Evolutionary conservation across 1,284 basidiomycete species (phyloP), one percentile per base, ranked within the genome.

Genomic region (Clitocybe nebularis): DNA sequence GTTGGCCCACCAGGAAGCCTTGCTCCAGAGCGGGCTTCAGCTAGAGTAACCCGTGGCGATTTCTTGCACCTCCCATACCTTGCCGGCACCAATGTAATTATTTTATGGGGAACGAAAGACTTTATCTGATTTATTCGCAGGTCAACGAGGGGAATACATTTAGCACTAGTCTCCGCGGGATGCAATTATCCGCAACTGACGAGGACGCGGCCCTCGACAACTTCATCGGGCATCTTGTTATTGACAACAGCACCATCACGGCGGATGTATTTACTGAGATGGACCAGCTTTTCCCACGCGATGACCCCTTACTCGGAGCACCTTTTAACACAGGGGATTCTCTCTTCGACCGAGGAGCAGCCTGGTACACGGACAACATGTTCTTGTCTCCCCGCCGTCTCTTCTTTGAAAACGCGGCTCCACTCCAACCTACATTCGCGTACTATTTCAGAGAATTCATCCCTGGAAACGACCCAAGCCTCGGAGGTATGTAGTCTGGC

Each of bases 321-420:
- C 66, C 68, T 0, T 79, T 77, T 59, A 73, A 74, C 44, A 80
- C 76, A 0, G 77, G 77, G 0, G 77, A 81, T 51, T 73, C 72
- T 5, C 58, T 81, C 10, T 81, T 76, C 39, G 78, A 81, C 49
- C 59, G 79, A 39, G 72, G 67, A 0, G 69, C 61, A 37, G 63
- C 76, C 1, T 81, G 72, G 70, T 81, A 80, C 50, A 74, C 72
- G 0, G 75, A 75, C 46, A 63, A 69, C 40, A 79, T 79, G 74
- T 81, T 68, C 54, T 60, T 79, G 16, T 61, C 70, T 0, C 62
- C 74, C 0, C 57, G 76, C 25, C 62, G 77, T 30, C 59, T 71
- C 29, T 71, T 79, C 37, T 75, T 76, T 46, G 57, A 72, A 22
- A 62, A 69, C 25, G 76, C 69, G 0, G 66, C 76, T 0, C 46